phyloP scores from a whole-genome alignment of 768 basidiomycete genomes.

The Vishniacozyma victoriae region DNA sequence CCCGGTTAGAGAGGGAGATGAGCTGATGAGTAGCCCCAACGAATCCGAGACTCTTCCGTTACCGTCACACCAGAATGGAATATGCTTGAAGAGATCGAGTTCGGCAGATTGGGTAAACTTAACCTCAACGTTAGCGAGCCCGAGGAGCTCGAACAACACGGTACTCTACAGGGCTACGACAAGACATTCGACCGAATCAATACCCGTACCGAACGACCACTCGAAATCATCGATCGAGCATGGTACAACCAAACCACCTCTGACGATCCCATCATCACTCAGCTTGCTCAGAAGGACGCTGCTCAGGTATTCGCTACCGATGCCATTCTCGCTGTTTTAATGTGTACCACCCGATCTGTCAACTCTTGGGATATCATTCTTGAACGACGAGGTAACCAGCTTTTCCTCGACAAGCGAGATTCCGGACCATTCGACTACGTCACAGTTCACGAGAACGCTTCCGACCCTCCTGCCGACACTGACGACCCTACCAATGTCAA shows the following conservation, averaged over 20 bases:
- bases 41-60: conserved; percentile 85
- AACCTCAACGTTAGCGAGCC: conserved; percentile 89
- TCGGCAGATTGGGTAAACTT: conserved; percentile 82
- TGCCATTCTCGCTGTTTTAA: conserved; percentile 86
- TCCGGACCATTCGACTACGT: conserved; percentile 93
- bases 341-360: conserved; percentile 91
- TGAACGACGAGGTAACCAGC: conserved; percentile 80
- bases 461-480: conserved; percentile 70
- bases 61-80: conserved; percentile 85
- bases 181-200: conserved; percentile 92
- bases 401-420: conserved; percentile 91
- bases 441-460: conserved; percentile 97
- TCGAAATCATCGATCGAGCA: conserved; percentile 88
- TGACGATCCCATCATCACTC: conserved; percentile 86
- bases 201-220: conserved; percentile 82
- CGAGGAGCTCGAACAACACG: conserved; percentile 71
- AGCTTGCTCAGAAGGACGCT: conserved; percentile 73
- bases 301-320: conserved; percentile 88
- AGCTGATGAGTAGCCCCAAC: conserved; percentile 54
- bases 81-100: conserved; percentile 97
- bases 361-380: conserved; percentile 99
- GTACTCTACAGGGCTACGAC: conserved; percentile 85
- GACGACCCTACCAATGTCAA: conserved; percentile 78
- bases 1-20: no score
- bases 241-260: conserved; percentile 97